phyloP scores from a whole-genome alignment of 257 asterid genomes.

The Rubia yunnanensis region DNA sequence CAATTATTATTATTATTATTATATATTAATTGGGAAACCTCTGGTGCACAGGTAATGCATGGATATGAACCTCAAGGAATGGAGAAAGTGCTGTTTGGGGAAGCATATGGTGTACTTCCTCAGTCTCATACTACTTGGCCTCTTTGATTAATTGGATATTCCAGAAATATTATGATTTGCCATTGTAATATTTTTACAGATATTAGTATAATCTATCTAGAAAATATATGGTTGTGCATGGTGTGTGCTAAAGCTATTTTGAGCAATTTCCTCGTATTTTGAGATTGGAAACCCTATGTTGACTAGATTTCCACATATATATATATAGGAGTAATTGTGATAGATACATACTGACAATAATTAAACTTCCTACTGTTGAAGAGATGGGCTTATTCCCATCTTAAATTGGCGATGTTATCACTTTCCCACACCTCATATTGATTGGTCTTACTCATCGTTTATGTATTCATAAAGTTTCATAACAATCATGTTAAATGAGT shows the following conservation, averaged over 20 bases:
- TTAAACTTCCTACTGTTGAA: background rate
- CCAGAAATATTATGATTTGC: background rate
- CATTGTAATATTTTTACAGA: background rate
- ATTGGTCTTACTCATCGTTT: too few relatives aligned
- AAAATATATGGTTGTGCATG: background rate
- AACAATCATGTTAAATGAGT: too few relatives aligned
- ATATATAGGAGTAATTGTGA: background rate
- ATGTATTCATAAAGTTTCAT: too few relatives aligned
- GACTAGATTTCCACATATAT: background rate
- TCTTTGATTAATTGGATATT: constrained; percentile 20
- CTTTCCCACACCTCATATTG: background rate
- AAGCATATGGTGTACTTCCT: constrained; percentile 55
- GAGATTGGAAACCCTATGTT: constrained; percentile 2
- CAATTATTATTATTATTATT: too few relatives aligned
- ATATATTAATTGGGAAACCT: background rate
- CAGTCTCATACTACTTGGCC: constrained; percentile 68
- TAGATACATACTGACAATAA: background rate
- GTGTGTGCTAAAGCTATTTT: background rate
- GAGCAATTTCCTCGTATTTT: background rate
- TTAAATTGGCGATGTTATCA: background rate
- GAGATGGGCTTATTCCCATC: background rate
- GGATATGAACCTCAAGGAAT: constrained; percentile 55
- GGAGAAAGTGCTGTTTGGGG: constrained; percentile 44
- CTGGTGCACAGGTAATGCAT: constrained; percentile 36
- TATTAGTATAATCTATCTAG: background rate